These are phyloP conservation scores for Pythium myriotylum DNA, from an alignment of 352 stramenopile genomes.

Conservation along the genomic window DNA sequence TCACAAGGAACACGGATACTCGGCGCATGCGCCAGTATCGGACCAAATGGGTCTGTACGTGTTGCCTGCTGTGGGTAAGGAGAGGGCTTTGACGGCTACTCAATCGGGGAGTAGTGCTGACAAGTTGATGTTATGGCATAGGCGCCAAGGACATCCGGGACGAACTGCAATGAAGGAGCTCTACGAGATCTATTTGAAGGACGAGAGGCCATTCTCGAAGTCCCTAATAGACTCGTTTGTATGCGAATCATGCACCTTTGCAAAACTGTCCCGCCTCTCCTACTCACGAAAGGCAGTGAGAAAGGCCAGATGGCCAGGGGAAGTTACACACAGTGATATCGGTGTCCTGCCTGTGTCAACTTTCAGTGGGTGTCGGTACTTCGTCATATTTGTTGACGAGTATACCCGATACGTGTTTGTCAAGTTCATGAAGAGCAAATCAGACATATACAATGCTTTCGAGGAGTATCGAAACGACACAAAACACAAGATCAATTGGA, in stretches of 20 bases:
- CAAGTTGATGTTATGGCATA: conserved; percentile 17
- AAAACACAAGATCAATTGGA: conserved; percentile 3
- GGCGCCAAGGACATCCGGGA: conserved; percentile 21
- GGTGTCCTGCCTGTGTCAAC: conserved; percentile 19
- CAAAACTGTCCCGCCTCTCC: conserved; percentile 14
- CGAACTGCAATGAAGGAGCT: conserved; percentile 17
- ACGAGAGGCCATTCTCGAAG: conserved; percentile 15
- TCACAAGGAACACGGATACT: conserved; percentile 15
- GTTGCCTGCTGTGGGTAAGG: conserved; percentile 11
- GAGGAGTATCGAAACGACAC: conserved; percentile 13
- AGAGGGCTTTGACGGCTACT: conserved; percentile 11
- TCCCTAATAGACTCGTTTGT: conserved; percentile 15
- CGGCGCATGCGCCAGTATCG: conserved; percentile 7
- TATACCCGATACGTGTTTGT: conserved; percentile 21
- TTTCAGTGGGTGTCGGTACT: conserved; percentile 19
- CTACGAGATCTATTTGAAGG: conserved; percentile 15
- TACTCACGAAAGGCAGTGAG: conserved; percentile 7
- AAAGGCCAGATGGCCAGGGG: conserved; percentile 16
- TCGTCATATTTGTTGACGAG: conserved; percentile 25
- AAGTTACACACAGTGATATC: conserved; percentile 22
- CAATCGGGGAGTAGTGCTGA: conserved; percentile 18
- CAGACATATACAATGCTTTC: conserved; percentile 17
- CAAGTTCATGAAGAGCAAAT: neutral
- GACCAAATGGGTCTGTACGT: conserved; percentile 20
- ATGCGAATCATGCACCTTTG: conserved; percentile 22